Base-by-base conservation (phyloP, 148 eudicot species). In the Amaranthus hypochondriacus region DNA sequence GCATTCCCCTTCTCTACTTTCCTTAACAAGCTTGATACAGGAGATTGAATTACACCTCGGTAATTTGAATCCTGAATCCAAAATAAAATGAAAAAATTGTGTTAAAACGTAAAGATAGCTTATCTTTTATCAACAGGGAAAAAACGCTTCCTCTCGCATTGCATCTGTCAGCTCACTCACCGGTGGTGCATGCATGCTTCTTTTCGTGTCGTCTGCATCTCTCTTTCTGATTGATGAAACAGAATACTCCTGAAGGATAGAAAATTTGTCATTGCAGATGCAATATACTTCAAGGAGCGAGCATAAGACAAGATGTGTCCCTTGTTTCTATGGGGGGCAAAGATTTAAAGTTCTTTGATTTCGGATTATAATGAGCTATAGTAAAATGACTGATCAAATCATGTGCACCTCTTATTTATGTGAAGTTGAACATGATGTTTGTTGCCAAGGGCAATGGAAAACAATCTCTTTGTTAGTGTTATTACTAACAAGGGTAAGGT, bases 1-100 rank as follows among this genome's bases (percentile, higher is more conserved):
- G 88, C 62, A 57, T 92, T 92, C 75, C 51, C 82, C 76, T 89
- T 88, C 75, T 87, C 93, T 58, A 84, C 92, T 73, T 86, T 87
- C 80, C 88, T 87, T 55, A 90, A 76, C 88, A 90, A 71, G 73
- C 73, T 83, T 73, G 92, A 87, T 56, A 90, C 89, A n/a, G 96
- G 98, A 72, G 93, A 81, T 73, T 80, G 85, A 47, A 80, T 60
- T 81, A 78, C 76, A 71, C 50, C 86, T 73, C 75, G 78, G 74
- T 84, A 85, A 81, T 88, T 84, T 53, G 87, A 78, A 76, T 83
- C 84, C 96, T 89, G 72, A 70, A 57, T 15, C 10, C 39, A 74
- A 78, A 71, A 68, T 28, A 57, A 62, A 28, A 39, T 59, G n/a
- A 68, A 46, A 59, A 43, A 64, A 50, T 54, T 46, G 68, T 68